Base-by-base conservation (phyloP, 176 grass and related monocot species). In the Carex littledalei region DNA sequence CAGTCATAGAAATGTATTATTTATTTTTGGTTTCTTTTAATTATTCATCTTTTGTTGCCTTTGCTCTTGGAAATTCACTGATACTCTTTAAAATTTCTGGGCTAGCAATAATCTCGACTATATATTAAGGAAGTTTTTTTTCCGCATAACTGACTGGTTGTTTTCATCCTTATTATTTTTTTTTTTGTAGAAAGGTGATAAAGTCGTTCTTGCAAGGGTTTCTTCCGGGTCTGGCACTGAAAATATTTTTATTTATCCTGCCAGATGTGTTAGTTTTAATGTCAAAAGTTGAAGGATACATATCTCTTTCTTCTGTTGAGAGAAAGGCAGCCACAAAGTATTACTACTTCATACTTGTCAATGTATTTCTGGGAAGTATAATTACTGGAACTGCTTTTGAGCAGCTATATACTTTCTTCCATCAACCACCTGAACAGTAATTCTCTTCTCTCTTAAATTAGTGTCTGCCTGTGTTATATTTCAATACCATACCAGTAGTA, bases 261-360 rank as follows among this genome's bases (percentile, higher is more conserved):
- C 96, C 96, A 79, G 84, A 93, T 18, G 96, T 98, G 86, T 72
- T 98, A 63, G 68, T 98, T 45, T 91, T 95, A 54, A 95, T 98
- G 96, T 98, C 96, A 66, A 98, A 95, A 81, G 78, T 90, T 85
- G 93, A 98, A 95, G 95, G 95, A 67, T 94, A 98, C 54, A 84
- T 92, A 62, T 93, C 95, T 86, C 83, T 98, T 69, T 98, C 95
- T 74, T 95, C 95, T 3, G 59, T 98, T 35, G 95, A 98, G 91
- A 95, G 95, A 55, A 95, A 89, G 54, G 87, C 93, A 63, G 90
- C 95, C 78, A 89, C 93, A 35, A 98, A 98, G 89, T 98, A 95
- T 88, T 98, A 98, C 79, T 98, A 98, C 91, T 98, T 98, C 64
- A 98, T 98, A 91, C 54, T 98, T 41, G 87, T 98, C 57, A 98